Conservation (phyloP, 225 moss, liverwort and hornwort species). For the Neckera pumila region DNA sequence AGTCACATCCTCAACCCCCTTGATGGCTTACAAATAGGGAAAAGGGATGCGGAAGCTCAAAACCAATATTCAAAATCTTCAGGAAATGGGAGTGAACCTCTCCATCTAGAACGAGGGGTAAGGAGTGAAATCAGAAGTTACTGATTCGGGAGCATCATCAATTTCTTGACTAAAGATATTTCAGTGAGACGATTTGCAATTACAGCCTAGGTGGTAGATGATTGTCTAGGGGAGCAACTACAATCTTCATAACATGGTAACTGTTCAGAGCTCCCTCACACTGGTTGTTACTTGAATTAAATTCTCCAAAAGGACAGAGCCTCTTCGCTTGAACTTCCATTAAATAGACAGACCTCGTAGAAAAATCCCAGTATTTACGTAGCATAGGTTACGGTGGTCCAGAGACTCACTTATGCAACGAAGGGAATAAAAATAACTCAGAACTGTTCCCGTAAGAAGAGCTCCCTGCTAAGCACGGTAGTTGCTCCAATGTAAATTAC, state of each 20-base stretch:
- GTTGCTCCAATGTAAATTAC: not conserved
- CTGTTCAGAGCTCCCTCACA: not conserved
- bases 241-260: not conserved
- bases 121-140: constrained; percentile 7
- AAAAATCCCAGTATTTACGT: not conserved
- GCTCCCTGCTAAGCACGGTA: not conserved
- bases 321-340: not conserved
- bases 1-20: constrained; percentile 23
- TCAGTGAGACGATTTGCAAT: not conserved
- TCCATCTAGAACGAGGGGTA: not conserved
- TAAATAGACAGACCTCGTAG: not conserved
- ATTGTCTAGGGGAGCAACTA: not conserved
- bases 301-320: not conserved
- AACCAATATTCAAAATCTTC: constrained; percentile 1
- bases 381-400: not conserved
- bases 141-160: not conserved
- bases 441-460: not conserved
- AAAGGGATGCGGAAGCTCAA: constrained; percentile 8
- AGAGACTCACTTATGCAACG: not conserved
- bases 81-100: constrained; percentile 9
- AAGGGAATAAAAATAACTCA: not conserved
- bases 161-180: not conserved
- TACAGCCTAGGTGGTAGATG: not conserved
- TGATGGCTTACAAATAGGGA: constrained; percentile 8
- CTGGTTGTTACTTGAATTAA: not conserved